phyloP scores from a whole-genome alignment of 208 protist genomes.

The Acanthamoeba castellanii region DNA sequence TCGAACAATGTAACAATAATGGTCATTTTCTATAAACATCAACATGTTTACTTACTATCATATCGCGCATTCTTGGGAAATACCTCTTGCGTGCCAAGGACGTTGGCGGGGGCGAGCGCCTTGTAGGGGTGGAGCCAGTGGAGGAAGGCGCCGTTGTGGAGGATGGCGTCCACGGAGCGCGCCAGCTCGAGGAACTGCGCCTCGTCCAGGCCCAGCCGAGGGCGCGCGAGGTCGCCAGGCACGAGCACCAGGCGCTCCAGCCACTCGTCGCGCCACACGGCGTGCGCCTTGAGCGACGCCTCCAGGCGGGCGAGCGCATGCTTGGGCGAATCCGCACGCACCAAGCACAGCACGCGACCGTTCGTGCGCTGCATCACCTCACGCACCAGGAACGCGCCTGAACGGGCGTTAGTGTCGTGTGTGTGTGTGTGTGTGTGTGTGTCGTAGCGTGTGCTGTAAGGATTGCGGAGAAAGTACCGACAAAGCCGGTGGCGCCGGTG shows the following conservation, averaged over 20 bases:
- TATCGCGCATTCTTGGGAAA: too few species aligned
- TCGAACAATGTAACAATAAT: not conserved
- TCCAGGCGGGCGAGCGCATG: conserved; percentile 5
- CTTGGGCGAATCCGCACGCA: conserved; percentile 58
- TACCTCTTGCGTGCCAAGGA: conserved; percentile 84
- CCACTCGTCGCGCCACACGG: conserved; percentile 77
- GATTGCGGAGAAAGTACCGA: conserved; percentile 80
- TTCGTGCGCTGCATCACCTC: conserved; percentile 70
- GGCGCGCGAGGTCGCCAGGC: conserved; percentile 78
- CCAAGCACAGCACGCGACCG: conserved; percentile 39
- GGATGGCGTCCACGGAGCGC: conserved; percentile 79
- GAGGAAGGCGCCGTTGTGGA: conserved; percentile 88
- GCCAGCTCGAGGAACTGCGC: conserved; percentile 72
- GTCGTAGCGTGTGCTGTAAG: not conserved
- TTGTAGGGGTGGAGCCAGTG: conserved; percentile 87
- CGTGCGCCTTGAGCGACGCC: conserved; percentile 68
- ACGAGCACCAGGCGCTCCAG: conserved; percentile 73
- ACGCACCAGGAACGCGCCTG: conserved; percentile 4
- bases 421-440: conserved; percentile 25
- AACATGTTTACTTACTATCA: not conserved
- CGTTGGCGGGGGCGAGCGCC: conserved; percentile 80
- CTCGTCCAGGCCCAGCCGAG: conserved; percentile 75
- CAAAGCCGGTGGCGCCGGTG: conserved; percentile 85
- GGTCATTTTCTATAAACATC: not conserved
- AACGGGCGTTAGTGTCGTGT: not conserved